Evolutionary conservation across 768 basidiomycete genomes (phyloP).

Genomic region (Epithele typhae): DNA sequence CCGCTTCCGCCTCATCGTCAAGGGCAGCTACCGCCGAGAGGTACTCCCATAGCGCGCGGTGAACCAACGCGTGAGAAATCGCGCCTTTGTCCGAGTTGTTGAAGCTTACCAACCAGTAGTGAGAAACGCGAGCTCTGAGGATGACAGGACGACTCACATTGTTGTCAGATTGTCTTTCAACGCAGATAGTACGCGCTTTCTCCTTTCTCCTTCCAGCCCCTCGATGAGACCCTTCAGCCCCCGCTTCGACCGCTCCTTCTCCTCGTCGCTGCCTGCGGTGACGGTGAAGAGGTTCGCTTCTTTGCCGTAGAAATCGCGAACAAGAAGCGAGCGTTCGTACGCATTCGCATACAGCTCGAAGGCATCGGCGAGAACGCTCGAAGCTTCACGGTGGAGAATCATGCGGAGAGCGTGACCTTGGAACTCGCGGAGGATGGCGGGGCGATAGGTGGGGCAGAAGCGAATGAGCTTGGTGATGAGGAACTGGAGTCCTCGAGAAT

Average conservation of each 20-base stretch:
- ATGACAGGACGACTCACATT: slow-evolving; percentile 48
- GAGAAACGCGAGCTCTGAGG: not conserved
- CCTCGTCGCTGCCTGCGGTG: slow-evolving; percentile 51
- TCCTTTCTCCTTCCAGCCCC: slow-evolving; percentile 55
- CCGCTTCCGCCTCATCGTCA: slow-evolving; percentile 60
- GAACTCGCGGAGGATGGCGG: slow-evolving; percentile 75
- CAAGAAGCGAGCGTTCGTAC: slow-evolving; percentile 74
- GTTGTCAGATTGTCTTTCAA: slow-evolving; percentile 70
- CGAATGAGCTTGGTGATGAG: slow-evolving; percentile 78
- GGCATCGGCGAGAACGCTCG: slow-evolving; percentile 78
- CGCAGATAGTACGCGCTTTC: slow-evolving; percentile 60
- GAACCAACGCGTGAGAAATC: slow-evolving; percentile 81
- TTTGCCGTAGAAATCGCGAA: slow-evolving; percentile 89
- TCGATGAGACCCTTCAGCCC: slow-evolving; percentile 69
- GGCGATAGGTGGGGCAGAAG: slow-evolving; percentile 67
- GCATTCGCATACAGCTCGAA: slow-evolving; percentile 87
- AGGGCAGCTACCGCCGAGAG: slow-evolving; percentile 54
- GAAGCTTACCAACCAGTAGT: slow-evolving; percentile 48
- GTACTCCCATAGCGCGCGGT: slow-evolving; percentile 86
- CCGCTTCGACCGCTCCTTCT: slow-evolving; percentile 60
- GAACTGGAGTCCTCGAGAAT: slow-evolving; percentile 45
- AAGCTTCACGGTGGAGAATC: slow-evolving; percentile 81
- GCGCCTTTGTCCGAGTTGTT: slow-evolving; percentile 91
- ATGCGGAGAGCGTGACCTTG: slow-evolving; percentile 71
- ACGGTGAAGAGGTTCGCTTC: slow-evolving; percentile 73